These are phyloP conservation scores for Bacterosira constricta DNA, from an alignment of 108 stramenopile genomes.

Conservation along the genomic window DNA sequence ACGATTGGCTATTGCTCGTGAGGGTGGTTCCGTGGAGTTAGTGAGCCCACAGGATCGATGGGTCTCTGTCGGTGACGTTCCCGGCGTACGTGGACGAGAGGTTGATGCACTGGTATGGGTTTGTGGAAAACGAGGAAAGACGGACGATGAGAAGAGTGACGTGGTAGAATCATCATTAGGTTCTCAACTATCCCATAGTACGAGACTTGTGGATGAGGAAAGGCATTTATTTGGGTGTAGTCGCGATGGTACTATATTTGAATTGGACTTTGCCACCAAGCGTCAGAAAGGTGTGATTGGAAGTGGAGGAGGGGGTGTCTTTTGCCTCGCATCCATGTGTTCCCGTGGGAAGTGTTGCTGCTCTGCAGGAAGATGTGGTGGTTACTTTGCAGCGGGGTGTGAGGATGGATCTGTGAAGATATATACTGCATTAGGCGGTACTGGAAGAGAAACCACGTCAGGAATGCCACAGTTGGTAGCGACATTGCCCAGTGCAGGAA, in stretches of 20 bases:
- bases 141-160: neutral
- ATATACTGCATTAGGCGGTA: slow-evolving; percentile 55
- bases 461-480: slow-evolving; percentile 64
- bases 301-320: slow-evolving; percentile 83
- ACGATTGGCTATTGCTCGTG: slow-evolving; percentile 55
- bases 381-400: slow-evolving; percentile 59
- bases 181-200: slow-evolving; percentile 5
- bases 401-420: slow-evolving; percentile 83
- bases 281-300: slow-evolving; percentile 54
- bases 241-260: slow-evolving; percentile 80
- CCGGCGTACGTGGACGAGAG: slow-evolving; percentile 42
- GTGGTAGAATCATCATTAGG: neutral
- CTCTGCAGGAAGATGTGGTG: slow-evolving; percentile 29
- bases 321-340: slow-evolving; percentile 60
- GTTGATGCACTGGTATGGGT: slow-evolving; percentile 65
- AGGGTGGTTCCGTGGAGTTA: slow-evolving; percentile 75
- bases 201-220: slow-evolving; percentile 5
- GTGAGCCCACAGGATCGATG: slow-evolving; percentile 59
- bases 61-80: slow-evolving; percentile 52
- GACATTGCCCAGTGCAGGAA: slow-evolving; percentile 77
- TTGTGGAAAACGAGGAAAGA: slow-evolving; percentile 20
- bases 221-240: slow-evolving; percentile 70
- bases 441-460: slow-evolving; percentile 6
- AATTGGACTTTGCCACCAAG: slow-evolving; percentile 64
- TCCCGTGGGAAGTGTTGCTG: slow-evolving; percentile 19